Conservation (phyloP, 805 yeast species). For the Hanseniaspora thailandica region DNA sequence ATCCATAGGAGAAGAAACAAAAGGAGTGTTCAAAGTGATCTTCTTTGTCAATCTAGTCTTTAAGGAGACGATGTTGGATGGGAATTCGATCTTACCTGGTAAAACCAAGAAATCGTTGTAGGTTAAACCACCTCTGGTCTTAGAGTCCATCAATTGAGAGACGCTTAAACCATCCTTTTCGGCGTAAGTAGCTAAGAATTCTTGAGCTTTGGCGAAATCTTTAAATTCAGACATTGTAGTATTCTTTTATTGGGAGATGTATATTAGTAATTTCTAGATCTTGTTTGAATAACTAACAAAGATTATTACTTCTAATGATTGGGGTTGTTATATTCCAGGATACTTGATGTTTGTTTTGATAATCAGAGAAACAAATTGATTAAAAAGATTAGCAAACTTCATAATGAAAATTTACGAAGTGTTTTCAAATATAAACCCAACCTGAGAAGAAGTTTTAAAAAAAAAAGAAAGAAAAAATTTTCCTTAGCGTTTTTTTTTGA, state of each 20-base stretch:
- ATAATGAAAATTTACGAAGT: too few relatives aligned
- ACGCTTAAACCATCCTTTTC: conserved; percentile 78
- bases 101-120: conserved; percentile 91
- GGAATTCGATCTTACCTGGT: conserved; percentile 88
- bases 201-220: conserved; percentile 52
- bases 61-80: conserved; percentile 63
- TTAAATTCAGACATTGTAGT: conserved; percentile 19
- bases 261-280: neutral
- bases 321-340: conserved; percentile 7
- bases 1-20: conserved; percentile 98
- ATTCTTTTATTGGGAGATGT: neutral
- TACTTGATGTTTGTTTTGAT: neutral
- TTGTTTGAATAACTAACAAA: neutral
- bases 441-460: neutral
- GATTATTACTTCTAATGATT: neutral
- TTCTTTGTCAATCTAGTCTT: conserved; percentile 85
- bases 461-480: neutral
- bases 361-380: neutral
- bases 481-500: too few relatives aligned
- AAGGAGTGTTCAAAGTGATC: conserved; percentile 84
- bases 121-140: conserved; percentile 86
- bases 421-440: neutral
- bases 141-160: conserved; percentile 77
- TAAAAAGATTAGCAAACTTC: neutral
- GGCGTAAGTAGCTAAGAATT: conserved; percentile 51